Evolutionary conservation across 805 yeast species (phyloP), one percentile per base, ranked within the genome.

Genomic region (Zygosaccharomyces rouxii): DNA sequence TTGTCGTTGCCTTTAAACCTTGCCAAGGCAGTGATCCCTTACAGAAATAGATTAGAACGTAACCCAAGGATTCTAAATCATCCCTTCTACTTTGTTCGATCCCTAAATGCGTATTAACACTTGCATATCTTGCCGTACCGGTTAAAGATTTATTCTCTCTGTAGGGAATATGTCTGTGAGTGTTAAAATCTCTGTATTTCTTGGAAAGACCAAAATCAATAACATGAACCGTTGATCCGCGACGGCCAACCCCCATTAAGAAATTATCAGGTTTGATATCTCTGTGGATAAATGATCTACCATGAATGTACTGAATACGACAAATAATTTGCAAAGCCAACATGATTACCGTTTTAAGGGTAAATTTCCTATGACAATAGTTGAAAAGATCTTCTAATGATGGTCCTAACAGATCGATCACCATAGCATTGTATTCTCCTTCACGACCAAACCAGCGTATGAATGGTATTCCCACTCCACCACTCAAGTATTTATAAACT

Each of bases 11-110:
- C 71, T 89, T 89, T 62, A 92, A 78, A 3, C 99, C 99, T 71
- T 92, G 99, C 99, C 99, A 92, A 47, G 99, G 99, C 61, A 92
- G 79, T 14, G 95, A 86, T 38, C 99, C 98, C 50, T 96, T 81
- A 69, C 96, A 86, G 67, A 92, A 94, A 71, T 92, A 92, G 59
- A 92, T 87, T 59, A 94, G 76, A 46, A 92, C 97, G 66, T 92
- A 92, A 44, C 97, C 98, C 63, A 92, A 78, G 53, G 94, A 84
- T 72, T 94, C 99, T 60, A 92, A 77, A 68, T 92, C 99, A 70
- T 92, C 99, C 68, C 99, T 81, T 73, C 99, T 83, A 59, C 89
- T 83, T 71, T 92, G 99, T 68, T 92, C 99, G 58, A 92, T 86
- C 48, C 99, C 99, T 67, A 94, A 75, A 71, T 92, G 99, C 30